Conservation (phyloP, 768 basidiomycete genomes). For the Thelephora ganbajun region DNA sequence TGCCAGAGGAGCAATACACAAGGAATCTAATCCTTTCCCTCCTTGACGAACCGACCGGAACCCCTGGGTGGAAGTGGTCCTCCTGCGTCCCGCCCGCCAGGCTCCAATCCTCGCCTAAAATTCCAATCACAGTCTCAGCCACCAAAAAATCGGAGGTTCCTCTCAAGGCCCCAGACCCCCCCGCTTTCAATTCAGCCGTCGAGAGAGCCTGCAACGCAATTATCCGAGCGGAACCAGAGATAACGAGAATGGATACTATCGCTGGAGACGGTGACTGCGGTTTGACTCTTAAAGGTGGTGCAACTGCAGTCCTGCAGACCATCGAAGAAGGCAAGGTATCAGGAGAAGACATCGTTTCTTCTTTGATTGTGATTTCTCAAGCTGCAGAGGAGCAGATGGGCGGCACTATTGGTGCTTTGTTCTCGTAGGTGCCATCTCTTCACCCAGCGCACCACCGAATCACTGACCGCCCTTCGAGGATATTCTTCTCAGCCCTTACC, state of each 20-base stretch:
- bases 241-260: slow-evolving; percentile 83
- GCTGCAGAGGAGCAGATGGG: slow-evolving; percentile 81
- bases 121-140: slow-evolving; percentile 3
- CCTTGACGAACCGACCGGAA: slow-evolving; percentile 51
- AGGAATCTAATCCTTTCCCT: slow-evolving; percentile 34
- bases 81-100: slow-evolving; percentile 27
- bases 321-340: slow-evolving; percentile 40
- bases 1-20: slow-evolving; percentile 36
- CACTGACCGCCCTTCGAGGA: slow-evolving; percentile 28
- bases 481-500: slow-evolving; percentile 82
- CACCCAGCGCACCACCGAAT: slow-evolving; percentile 1
- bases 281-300: slow-evolving; percentile 59
- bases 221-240: slow-evolving; percentile 71
- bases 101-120: background rate
- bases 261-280: slow-evolving; percentile 85
- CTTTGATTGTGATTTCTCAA: slow-evolving; percentile 54
- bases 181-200: slow-evolving; percentile 40
- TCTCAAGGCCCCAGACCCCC: slow-evolving; percentile 28
- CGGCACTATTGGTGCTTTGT: slow-evolving; percentile 82
- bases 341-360: slow-evolving; percentile 49
- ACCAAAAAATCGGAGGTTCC: slow-evolving; percentile 4
- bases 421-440: slow-evolving; percentile 47
- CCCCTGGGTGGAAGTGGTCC: slow-evolving; percentile 83
- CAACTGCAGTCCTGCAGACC: slow-evolving; percentile 53
- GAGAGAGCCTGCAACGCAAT: slow-evolving; percentile 49